Conservation (phyloP, 768 basidiomycete genomes). For the Cubamyces sp. region DNA sequence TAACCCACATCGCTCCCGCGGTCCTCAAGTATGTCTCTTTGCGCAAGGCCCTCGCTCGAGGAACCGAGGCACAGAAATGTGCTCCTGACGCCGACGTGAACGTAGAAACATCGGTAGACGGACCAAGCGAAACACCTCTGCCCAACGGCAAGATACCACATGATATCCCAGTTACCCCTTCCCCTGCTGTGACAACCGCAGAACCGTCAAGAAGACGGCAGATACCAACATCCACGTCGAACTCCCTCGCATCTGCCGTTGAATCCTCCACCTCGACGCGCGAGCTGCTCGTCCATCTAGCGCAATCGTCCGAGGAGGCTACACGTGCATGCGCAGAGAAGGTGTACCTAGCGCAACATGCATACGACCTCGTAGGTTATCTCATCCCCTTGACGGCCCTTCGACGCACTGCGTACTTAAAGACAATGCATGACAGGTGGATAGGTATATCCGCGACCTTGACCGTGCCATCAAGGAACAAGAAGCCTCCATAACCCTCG, state of each 20-base stretch:
- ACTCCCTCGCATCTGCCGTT: constrained; percentile 1
- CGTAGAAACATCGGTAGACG: not conserved
- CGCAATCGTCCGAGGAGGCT: constrained; percentile 61
- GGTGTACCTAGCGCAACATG: constrained; percentile 71
- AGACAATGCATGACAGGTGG: constrained; percentile 52
- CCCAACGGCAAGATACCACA: constrained; percentile 1
- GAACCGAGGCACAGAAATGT: not conserved
- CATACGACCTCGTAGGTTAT: constrained; percentile 65
- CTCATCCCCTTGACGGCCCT: not conserved
- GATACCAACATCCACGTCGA: not conserved
- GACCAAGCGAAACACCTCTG: not conserved
- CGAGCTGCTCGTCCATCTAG: constrained; percentile 59
- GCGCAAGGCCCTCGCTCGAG: constrained; percentile 35
- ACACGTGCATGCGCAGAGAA: constrained; percentile 76
- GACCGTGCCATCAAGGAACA: constrained; percentile 74
- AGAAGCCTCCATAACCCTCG: constrained; percentile 57
- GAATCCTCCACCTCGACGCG: constrained; percentile 43
- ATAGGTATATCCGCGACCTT: constrained; percentile 76
- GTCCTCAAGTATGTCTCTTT: constrained; percentile 51
- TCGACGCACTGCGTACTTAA: not conserved
- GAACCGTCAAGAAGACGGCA: not conserved
- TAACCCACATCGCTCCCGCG: constrained; percentile 44
- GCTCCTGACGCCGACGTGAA: not conserved
- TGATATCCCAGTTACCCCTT: constrained; percentile 2
- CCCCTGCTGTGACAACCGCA: not conserved